phyloP scores from a whole-genome alignment of 1,284 basidiomycete species.

The Pseudozyma hubeiensis region DNA sequence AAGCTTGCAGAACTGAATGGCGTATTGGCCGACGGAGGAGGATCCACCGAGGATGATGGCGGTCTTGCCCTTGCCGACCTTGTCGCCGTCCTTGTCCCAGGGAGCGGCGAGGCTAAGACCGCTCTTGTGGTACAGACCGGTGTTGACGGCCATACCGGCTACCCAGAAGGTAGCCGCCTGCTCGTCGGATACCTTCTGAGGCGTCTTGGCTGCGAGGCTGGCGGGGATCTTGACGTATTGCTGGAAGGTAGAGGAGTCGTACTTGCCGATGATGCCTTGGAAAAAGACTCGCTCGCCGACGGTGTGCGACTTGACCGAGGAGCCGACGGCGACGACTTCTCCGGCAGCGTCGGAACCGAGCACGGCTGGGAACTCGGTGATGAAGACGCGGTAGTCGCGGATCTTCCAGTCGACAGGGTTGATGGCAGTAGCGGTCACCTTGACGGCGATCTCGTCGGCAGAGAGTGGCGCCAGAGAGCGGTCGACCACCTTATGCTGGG shows the following conservation, averaged over 20 bases:
- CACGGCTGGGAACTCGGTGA: conserved; percentile 46
- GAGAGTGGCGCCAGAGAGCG: conserved; percentile 32
- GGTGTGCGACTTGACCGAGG: conserved; percentile 26
- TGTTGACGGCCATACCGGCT: conserved; percentile 36
- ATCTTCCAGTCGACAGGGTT: conserved; percentile 63
- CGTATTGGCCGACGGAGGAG: conserved; percentile 56
- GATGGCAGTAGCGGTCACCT: conserved; percentile 54
- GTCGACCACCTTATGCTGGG: conserved; percentile 28
- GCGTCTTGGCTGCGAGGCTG: conserved; percentile 42
- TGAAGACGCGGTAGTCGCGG: conserved; percentile 38
- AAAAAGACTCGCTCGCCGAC: conserved; percentile 60
- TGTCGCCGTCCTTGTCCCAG: conserved; percentile 49
- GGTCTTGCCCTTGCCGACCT: conserved; percentile 47
- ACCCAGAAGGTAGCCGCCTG: conserved; percentile 56
- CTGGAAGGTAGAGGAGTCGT: conserved; percentile 54
- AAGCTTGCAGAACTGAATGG: conserved; percentile 54
- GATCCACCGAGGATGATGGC: conserved; percentile 56
- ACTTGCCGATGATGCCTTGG: conserved; percentile 55
- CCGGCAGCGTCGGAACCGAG: conserved; percentile 58
- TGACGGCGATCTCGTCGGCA: conserved; percentile 44
- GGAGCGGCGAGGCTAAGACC: conserved; percentile 35
- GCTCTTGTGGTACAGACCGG: conserved; percentile 49
- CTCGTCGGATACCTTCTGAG: conserved; percentile 49
- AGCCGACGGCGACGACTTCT: conserved; percentile 37
- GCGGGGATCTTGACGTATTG: conserved; percentile 55